phyloP scores from a whole-genome alignment of 1,284 basidiomycete genomes.

The Heterobasidion irregulare region DNA sequence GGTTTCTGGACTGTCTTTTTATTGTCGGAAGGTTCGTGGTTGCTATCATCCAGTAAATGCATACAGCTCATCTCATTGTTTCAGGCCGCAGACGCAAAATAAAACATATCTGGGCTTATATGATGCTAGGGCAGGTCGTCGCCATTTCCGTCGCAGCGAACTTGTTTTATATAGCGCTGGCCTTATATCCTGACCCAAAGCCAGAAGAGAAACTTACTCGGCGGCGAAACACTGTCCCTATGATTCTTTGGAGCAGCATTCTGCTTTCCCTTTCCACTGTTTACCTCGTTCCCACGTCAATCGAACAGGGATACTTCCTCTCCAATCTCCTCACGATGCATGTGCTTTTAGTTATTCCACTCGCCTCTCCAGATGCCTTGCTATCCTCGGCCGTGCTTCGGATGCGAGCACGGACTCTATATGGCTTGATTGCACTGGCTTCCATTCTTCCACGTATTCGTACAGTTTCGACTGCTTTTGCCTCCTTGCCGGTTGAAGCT shows the following conservation, averaged over 20 bases:
- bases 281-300: conserved; percentile 39
- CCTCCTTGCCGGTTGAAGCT: conserved; percentile 1
- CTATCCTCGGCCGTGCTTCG: conserved; percentile 8
- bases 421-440: conserved; percentile 27
- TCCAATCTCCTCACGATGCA: conserved; percentile 61
- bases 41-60: background rate
- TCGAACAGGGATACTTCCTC: conserved; percentile 39
- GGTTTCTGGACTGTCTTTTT: conserved; percentile 57
- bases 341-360: conserved; percentile 44
- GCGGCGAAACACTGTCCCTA: conserved; percentile 9
- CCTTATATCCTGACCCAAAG: conserved; percentile 21
- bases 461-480: conserved; percentile 18
- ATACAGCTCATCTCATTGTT: background rate
- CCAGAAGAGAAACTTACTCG: conserved; percentile 5
- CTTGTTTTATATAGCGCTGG: conserved; percentile 56
- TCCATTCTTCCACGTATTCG: conserved; percentile 31
- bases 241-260: conserved; percentile 35
- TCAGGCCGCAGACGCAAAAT: conserved; percentile 39
- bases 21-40: conserved; percentile 38
- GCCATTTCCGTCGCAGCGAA: conserved; percentile 65
- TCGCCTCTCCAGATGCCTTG: conserved; percentile 22
- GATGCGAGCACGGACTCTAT: conserved; percentile 24
- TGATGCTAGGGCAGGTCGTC: conserved; percentile 70
- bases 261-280: conserved; percentile 41
- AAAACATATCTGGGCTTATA: conserved; percentile 57